A percentile compares a stretch with the other conserved stretches of the same genome.
Evolutionary conservation across 257 asterid species (phyloP).

Genomic region (Rubia yunnanensis): DNA sequence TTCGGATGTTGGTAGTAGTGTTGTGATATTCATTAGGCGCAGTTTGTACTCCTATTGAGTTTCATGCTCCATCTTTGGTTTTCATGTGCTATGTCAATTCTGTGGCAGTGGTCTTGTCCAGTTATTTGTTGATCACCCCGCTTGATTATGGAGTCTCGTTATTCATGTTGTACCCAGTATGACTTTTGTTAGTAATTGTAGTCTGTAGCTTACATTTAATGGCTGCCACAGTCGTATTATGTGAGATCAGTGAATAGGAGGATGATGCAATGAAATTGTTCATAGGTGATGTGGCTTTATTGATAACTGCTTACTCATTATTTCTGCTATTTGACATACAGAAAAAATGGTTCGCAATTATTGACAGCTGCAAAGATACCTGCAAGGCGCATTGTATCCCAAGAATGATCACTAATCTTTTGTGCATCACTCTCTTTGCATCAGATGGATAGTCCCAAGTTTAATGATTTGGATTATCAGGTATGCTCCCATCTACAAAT

Average conservation of each 20-base stretch:
- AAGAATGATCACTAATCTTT: no score
- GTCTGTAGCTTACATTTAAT: slow-evolving; percentile 1
- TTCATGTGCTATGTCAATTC: neutral
- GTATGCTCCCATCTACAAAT: no score
- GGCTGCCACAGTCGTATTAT: slow-evolving; percentile 25
- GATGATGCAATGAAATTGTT: neutral
- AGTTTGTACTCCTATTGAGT: neutral
- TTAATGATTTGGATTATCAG: no score
- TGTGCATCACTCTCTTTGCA: no score
- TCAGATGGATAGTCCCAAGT: no score
- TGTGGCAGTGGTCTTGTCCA: neutral
- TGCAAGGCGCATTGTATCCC: no score
- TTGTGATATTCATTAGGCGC: neutral
- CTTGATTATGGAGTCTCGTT: neutral
- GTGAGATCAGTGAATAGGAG: slow-evolving; percentile 16
- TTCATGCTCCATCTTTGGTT: neutral
- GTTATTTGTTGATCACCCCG: neutral
- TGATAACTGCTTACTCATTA: no score
- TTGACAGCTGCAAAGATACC: no score
- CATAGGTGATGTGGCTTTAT: slow-evolving; percentile 2
- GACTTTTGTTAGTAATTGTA: no score
- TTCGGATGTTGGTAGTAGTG: neutral
- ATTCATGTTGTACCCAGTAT: neutral
- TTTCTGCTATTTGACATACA: no score
- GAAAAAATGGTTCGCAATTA: no score